phyloP scores from a whole-genome alignment of 805 yeast genomes.

The Starmerella floricola region DNA sequence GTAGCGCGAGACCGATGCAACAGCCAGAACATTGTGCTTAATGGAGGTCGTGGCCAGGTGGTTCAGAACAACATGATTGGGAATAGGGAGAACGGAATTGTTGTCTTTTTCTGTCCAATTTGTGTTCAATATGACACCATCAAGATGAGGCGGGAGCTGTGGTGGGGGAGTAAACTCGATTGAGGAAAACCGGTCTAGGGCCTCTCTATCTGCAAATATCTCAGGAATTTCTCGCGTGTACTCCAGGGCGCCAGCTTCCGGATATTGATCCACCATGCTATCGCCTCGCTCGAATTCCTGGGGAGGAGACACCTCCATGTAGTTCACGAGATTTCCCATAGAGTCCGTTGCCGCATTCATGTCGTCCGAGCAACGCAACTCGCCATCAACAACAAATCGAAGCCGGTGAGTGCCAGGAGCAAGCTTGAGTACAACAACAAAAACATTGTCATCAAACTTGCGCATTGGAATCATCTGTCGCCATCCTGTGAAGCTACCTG shows the following conservation, averaged over 20 bases:
- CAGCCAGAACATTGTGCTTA: conserved; percentile 86
- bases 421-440: conserved; percentile 28
- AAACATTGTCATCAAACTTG: conserved; percentile 28
- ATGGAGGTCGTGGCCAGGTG: conserved; percentile 93
- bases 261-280: conserved; percentile 8
- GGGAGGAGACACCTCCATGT: conserved; percentile 36
- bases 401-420: conserved; percentile 90
- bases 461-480: conserved; percentile 87
- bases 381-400: conserved; percentile 88
- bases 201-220: conserved; percentile 36
- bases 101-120: conserved; percentile 67
- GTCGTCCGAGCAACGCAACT: conserved; percentile 72
- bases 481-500: conserved; percentile 98
- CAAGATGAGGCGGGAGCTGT: conserved; percentile 91
- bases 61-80: conserved; percentile 86
- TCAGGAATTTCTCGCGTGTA: conserved; percentile 34
- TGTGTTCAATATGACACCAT: conserved; percentile 74
- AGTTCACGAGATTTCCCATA: conserved; percentile 89
- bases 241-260: conserved; percentile 28
- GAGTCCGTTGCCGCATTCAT: conserved; percentile 96
- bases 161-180: conserved; percentile 68
- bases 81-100: conserved; percentile 81
- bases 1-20: conserved; percentile 81
- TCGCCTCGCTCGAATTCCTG: conserved; percentile 9
- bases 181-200: conserved; percentile 30